Evolutionary conservation across 208 protist species (phyloP), one percentile per base, ranked within the genome.

Genomic region (Trypanosoma grayi): DNA sequence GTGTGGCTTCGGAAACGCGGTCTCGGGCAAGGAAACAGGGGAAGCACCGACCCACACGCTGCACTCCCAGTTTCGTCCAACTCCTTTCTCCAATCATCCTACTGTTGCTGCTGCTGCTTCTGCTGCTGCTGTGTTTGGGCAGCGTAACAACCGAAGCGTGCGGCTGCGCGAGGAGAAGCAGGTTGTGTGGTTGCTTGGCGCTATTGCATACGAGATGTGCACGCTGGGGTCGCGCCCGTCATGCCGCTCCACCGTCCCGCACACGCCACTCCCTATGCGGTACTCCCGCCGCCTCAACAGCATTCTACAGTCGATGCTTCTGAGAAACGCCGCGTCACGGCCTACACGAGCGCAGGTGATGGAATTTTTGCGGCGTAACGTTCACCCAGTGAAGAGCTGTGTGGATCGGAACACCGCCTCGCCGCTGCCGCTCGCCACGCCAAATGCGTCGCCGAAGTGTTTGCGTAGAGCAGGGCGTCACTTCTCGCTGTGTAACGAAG

Each of bases 141-240:
- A 33, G 1, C 14, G 2, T 34, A 20, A 16, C 28, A 1, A 3
- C 4, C 5, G 46, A 34, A 13, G 43, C 11, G 10, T 8, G 18
- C 43, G 43, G 7, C 11, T 8, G 10, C 7, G 18, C 18, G 11
- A 33, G 28, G 0, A 18, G 14, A 34, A 52, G 28, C 25, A 33
- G 27, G 46, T 43, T 41, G 18, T 56, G 27, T 56, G 51, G 51
- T n/a, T 18, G 22, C 4, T 56, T 41, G 51, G 51, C 22, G 51
- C 33, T 43, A 22, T 56, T 22, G 51, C 31, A 16, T 56, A 56
- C 41, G 51, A 56, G 30, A 43, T 56, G 51, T 56, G 51, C n/a
- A 56, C 51, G 8, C 36, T 56, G 7, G 51, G 51, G 7, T 28
- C 31, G 13, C 51, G 36, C 30, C 1, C 24, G n/a, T 25, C 34